A percentile compares a stretch with the other conserved stretches of the same genome.
These are phyloP conservation scores for Hypocreales sp. DNA, from an alignment of 2,329 filamentous ascomycete genomes.

Conservation along the genomic window DNA sequence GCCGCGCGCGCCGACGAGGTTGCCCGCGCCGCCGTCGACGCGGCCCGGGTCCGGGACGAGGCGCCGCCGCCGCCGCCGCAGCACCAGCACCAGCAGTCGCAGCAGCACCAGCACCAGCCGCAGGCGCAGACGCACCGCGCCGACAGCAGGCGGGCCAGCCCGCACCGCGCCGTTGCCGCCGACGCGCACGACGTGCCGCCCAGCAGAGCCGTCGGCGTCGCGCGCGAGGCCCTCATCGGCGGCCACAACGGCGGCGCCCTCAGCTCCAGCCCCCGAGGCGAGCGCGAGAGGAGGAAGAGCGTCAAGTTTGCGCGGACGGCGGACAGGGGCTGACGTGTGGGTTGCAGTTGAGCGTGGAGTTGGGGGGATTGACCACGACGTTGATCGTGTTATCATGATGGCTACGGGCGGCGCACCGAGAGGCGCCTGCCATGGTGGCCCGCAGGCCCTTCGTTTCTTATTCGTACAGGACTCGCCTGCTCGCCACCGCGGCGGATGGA, in stretches of 20 bases:
- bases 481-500: no score
- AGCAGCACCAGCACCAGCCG: no score
- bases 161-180: constrained; percentile 4
- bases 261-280: constrained; percentile 35
- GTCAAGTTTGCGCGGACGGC: constrained; percentile 41
- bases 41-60: constrained; percentile 11
- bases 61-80: constrained; percentile 2
- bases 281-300: constrained; percentile 44
- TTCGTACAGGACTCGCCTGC: no score
- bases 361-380: no score
- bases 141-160: constrained; percentile 15
- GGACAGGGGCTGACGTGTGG: constrained; percentile 11
- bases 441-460: no score
- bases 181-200: constrained; percentile 40
- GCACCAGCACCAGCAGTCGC: no score
- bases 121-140: no score
- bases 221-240: constrained; percentile 32
- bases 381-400: no score
- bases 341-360: no score
- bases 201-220: constrained; percentile 44
- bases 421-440: no score
- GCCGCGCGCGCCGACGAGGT: constrained; percentile 35
- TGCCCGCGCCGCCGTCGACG: constrained; percentile 29
- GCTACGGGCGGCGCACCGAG: no score
- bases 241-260: constrained; percentile 20